Conservation (phyloP, 202 grass and related monocot genomes). For the Digitaria exilis region DNA sequence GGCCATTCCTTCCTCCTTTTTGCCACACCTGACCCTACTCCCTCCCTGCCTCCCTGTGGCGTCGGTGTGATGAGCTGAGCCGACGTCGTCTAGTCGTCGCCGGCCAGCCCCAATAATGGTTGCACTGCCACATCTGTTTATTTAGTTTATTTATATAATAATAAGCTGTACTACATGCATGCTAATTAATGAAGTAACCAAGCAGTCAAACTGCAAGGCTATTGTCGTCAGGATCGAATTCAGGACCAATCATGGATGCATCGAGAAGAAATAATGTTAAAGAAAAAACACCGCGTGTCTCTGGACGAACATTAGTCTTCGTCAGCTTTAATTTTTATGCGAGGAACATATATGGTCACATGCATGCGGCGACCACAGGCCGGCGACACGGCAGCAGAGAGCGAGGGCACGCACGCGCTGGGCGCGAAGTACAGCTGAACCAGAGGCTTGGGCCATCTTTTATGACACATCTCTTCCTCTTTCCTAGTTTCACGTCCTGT, state of each 20-base stretch:
- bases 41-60: too few species aligned
- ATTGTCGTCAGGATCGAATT: neutral
- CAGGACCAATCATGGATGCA: slow-evolving; percentile 13
- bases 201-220: too few species aligned
- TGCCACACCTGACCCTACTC: slow-evolving; percentile 22
- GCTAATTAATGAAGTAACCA: too few species aligned
- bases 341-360: slow-evolving; percentile 51
- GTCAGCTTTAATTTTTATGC: slow-evolving; percentile 36
- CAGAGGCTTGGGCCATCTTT: slow-evolving; percentile 32
- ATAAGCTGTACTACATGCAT: too few species aligned
- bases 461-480: slow-evolving; percentile 31
- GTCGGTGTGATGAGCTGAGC: too few species aligned
- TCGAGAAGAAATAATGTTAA: neutral
- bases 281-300: neutral
- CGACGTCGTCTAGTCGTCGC: neutral
- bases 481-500: slow-evolving; percentile 62
- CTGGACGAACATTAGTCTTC: neutral
- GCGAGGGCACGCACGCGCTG: neutral
- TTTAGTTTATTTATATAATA: too few species aligned
- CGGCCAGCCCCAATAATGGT: slow-evolving; percentile 1
- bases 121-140: too few species aligned
- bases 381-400: neutral
- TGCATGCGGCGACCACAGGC: slow-evolving; percentile 19
- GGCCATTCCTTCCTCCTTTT: slow-evolving; percentile 14
- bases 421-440: slow-evolving; percentile 35